Evolutionary conservation across 1,139 yeast genomes (phyloP), one percentile per base, ranked within the genome.

Genomic region (Debaryomyces psychrophilus): DNA sequence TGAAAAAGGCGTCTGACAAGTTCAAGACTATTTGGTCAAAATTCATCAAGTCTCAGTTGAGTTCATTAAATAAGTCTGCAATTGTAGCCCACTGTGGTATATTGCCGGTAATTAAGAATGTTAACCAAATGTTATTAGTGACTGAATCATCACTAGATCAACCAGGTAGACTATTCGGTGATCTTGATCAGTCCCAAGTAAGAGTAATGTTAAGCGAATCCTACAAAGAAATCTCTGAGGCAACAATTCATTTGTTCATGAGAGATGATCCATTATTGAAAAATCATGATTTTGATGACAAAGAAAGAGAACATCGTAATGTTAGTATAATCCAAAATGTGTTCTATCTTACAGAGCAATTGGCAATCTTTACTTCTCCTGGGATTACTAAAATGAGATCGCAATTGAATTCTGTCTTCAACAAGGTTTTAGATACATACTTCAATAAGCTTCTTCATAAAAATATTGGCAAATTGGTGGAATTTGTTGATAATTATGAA

Each of bases 401-500:
- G 2, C 77, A 79, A 52, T 66, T 81, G 41, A 73, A 69, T 5
- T 52, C 63, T 3, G 83, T 85, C 45, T 81, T 86, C 44, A 68
- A 64, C 26, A 69, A 68, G 44, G 72, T 84, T 8, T 69, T 69
- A 52, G 60, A 56, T 5, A 57, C 56, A 9, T 74, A 74, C 51
- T 72, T 85, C 53, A 76, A 76, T 54, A 77, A 77, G 47, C 77
- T 82, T 22, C 52, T 75, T 33, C 60, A 58, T 38, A 69, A 71
- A 47, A 63, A 65, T 44, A 58, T 88, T 61, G 95, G 90, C 5
- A 85, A 82, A 59, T 65, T 87, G 46, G 69, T 79, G 29, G 83
- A 82, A 26, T 85, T 87, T 61, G 79, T 90, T 4, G 77, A 77
- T 39, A 89, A 84, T 38, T 81, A 86, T 42, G 85, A 84, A 46